phyloP scores from a whole-genome alignment of 2,329 filamentous ascomycete genomes.

The Stylonectria norvegica region DNA sequence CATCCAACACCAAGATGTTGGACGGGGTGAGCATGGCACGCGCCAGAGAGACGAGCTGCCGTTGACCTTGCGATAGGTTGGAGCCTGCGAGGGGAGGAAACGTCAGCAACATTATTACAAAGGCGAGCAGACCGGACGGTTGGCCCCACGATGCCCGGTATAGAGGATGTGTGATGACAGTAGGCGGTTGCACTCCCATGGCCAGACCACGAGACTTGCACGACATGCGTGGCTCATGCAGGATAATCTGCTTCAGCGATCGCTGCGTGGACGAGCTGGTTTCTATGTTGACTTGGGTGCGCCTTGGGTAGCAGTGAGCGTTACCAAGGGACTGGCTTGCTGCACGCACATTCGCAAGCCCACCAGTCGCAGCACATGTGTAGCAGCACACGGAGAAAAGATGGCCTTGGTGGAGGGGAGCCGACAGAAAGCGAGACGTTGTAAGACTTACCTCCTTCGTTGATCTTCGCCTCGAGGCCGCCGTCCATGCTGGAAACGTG shows the following conservation, averaged over 20 bases:
- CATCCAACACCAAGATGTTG: constrained; percentile 95
- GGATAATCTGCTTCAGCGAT: constrained; percentile 19
- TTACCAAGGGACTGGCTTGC: too few species aligned
- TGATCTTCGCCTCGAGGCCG: constrained; percentile 81
- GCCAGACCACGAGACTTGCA: constrained; percentile 30
- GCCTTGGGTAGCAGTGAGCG: constrained; percentile 4
- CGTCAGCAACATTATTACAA: constrained; percentile 16
- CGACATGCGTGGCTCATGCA: constrained; percentile 37
- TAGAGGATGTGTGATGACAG: constrained; percentile 2
- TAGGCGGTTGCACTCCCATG: constrained; percentile 3
- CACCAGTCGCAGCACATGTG: constrained; percentile 3
- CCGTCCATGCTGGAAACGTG: constrained; percentile 84
- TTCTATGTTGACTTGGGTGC: background rate
- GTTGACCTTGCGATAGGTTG: constrained; percentile 91
- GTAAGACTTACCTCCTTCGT: constrained; percentile 81
- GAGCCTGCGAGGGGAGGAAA: constrained; percentile 57
- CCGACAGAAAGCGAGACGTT: constrained; percentile 23
- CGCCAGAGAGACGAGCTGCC: constrained; percentile 89
- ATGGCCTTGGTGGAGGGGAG: constrained; percentile 12
- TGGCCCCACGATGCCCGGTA: constrained; percentile 3
- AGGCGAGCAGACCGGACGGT: constrained; percentile 4
- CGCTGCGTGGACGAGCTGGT: constrained; percentile 6
- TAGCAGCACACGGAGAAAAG: constrained; percentile 12
- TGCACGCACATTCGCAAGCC: too few species aligned
- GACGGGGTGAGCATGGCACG: constrained; percentile 91